Percentiles rank a stretch among this genome's conserved stretches.
These are phyloP conservation scores for Clonostachys byssicola DNA, from an alignment of 2,329 filamentous ascomycete species.

Conservation along the genomic window DNA sequence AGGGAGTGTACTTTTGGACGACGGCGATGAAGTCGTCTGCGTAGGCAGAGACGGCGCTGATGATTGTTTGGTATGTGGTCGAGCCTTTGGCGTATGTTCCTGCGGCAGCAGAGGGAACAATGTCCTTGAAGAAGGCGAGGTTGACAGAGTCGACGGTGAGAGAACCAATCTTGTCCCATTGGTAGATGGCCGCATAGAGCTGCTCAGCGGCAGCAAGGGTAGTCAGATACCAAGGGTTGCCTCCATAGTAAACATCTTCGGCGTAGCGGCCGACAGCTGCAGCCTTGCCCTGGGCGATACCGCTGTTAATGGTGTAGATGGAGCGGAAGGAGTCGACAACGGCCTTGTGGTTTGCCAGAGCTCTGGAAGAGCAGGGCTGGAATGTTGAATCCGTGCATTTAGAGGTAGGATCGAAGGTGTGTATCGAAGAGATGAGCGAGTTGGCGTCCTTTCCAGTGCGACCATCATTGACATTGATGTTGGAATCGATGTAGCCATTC, in stretches of 20 bases:
- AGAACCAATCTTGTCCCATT: constrained; percentile 61
- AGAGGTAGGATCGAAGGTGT: constrained; percentile 63
- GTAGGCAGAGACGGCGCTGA: constrained; percentile 51
- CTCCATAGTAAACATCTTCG: constrained; percentile 71
- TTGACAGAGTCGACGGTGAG: constrained; percentile 63
- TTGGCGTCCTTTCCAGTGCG: constrained; percentile 70
- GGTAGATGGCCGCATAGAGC: constrained; percentile 71
- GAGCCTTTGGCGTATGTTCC: constrained; percentile 57
- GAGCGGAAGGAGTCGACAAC: constrained; percentile 74
- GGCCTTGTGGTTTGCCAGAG: constrained; percentile 72
- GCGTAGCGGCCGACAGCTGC: constrained; percentile 63
- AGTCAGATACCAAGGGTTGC: constrained; percentile 78
- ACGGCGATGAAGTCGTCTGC: constrained; percentile 59
- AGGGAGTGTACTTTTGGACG: constrained; percentile 56
- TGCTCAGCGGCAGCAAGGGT: constrained; percentile 77
- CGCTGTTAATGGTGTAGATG: constrained; percentile 63
- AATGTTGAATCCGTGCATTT: constrained; percentile 68
- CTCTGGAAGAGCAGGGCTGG: constrained; percentile 69
- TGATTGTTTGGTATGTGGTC: constrained; percentile 46
- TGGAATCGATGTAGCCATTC: constrained; percentile 59
- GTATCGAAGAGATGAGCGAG: constrained; percentile 61
- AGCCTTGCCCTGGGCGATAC: constrained; percentile 54
- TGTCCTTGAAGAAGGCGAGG: constrained; percentile 66
- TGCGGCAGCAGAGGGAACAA: constrained; percentile 49
- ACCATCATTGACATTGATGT: constrained; percentile 59